Evolutionary conservation across 2,329 filamentous ascomycete species (phyloP).

Genomic region (Gaeumannomyces tritici): DNA sequence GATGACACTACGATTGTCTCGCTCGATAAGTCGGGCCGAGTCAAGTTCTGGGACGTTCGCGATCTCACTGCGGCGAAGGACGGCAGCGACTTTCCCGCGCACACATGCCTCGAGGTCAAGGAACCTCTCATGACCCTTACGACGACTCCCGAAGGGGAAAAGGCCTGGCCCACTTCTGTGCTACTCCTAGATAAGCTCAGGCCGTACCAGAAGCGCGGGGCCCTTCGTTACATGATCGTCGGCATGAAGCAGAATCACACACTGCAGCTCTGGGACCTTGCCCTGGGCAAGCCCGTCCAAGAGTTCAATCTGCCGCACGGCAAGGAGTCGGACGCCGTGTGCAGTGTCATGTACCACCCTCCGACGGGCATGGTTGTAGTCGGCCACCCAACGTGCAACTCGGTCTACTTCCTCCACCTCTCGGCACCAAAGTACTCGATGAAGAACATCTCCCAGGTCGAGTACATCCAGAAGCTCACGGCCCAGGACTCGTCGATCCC

Average conservation of each 20-base stretch:
- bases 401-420: slow-evolving; percentile 91
- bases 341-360: slow-evolving; percentile 91
- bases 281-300: slow-evolving; percentile 88
- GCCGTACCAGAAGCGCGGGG: slow-evolving; percentile 81
- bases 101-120: slow-evolving; percentile 64
- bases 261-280: slow-evolving; percentile 95
- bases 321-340: slow-evolving; percentile 95
- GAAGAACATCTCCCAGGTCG: slow-evolving; percentile 73
- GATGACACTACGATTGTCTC: slow-evolving; percentile 93
- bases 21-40: slow-evolving; percentile 88
- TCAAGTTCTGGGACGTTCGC: slow-evolving; percentile 98
- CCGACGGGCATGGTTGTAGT: slow-evolving; percentile 88
- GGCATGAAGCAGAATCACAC: slow-evolving; percentile 99
- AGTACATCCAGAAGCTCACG: slow-evolving; percentile 72
- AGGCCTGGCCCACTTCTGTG: slow-evolving; percentile 94
- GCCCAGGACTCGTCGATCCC: slow-evolving; percentile 64
- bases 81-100: slow-evolving; percentile 39
- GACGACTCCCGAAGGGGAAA: slow-evolving; percentile 79
- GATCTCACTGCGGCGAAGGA: slow-evolving; percentile 53
- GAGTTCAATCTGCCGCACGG: slow-evolving; percentile 94
- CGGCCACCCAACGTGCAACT: slow-evolving; percentile 93
- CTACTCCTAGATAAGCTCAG: slow-evolving; percentile 93
- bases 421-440: slow-evolving; percentile 90
- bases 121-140: slow-evolving; percentile 79
- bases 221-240: slow-evolving; percentile 89